phyloP scores from a whole-genome alignment of 768 basidiomycete genomes.

The Pulveroboletus frians region DNA sequence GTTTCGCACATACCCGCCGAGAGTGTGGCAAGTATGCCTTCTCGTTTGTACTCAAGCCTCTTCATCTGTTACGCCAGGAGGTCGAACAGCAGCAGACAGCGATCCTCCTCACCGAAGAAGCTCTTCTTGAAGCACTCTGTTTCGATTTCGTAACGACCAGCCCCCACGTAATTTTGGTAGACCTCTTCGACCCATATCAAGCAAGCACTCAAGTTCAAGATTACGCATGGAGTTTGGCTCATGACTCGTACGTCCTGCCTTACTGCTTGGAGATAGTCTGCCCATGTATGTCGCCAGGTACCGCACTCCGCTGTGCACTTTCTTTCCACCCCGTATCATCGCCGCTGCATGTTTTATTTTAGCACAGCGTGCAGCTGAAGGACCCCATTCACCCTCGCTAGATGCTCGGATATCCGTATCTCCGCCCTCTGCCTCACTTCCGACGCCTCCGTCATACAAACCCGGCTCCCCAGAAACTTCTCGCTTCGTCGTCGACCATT shows the following conservation, averaged over 20 bases:
- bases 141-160: slow-evolving; percentile 80
- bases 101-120: slow-evolving; percentile 73
- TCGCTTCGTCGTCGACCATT: slow-evolving; percentile 63
- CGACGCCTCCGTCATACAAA: slow-evolving; percentile 76
- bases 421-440: slow-evolving; percentile 69
- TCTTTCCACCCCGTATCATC: slow-evolving; percentile 63
- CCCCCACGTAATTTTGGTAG: slow-evolving; percentile 71
- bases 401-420: slow-evolving; percentile 69
- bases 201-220: slow-evolving; percentile 53
- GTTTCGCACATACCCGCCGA: slow-evolving; percentile 54
- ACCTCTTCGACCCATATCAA: slow-evolving; percentile 58
- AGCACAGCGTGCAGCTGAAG: slow-evolving; percentile 67
- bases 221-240: slow-evolving; percentile 80
- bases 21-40: slow-evolving; percentile 48
- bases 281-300: slow-evolving; percentile 42
- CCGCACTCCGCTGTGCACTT: slow-evolving; percentile 71
- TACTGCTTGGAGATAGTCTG: background rate
- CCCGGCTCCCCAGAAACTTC: slow-evolving; percentile 66
- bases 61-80: slow-evolving; percentile 44
- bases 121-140: slow-evolving; percentile 74
- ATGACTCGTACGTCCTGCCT: slow-evolving; percentile 65
- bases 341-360: slow-evolving; percentile 77
- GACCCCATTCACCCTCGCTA: slow-evolving; percentile 67
- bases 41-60: background rate
- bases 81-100: slow-evolving; percentile 64